phyloP scores from a whole-genome alignment of 257 asterid genomes.

The Osmanthus fragrans region DNA sequence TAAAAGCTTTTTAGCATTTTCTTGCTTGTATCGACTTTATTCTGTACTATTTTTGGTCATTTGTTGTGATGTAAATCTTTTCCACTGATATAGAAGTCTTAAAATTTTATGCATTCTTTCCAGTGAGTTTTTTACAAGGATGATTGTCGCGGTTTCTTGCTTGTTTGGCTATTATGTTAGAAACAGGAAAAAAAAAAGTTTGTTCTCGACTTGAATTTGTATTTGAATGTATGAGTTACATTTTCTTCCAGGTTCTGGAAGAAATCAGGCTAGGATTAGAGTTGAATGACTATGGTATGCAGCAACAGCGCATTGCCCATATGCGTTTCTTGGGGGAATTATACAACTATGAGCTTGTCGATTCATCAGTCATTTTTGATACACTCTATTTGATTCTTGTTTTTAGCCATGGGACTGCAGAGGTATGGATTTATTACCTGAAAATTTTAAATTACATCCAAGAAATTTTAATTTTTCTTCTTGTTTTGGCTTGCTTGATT shows the following conservation, averaged over 20 bases:
- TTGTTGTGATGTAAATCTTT: not conserved
- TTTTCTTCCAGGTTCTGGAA: slow-evolving; percentile 73
- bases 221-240: slow-evolving; percentile 21
- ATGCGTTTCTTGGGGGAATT: slow-evolving; percentile 97
- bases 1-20: not conserved
- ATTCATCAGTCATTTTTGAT: slow-evolving; percentile 92
- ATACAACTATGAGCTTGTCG: slow-evolving; percentile 94
- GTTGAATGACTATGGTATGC: slow-evolving; percentile 91
- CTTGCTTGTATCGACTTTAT: not conserved
- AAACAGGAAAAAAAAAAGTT: not conserved
- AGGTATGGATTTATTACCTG: slow-evolving; percentile 50
- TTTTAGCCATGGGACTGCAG: slow-evolving; percentile 88
- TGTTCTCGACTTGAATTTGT: slow-evolving; percentile 16
- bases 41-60: not conserved
- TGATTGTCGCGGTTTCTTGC: not conserved
- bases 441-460: not conserved
- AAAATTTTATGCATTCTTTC: no score
- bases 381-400: slow-evolving; percentile 74
- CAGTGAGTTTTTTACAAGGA: no score
- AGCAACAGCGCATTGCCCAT: slow-evolving; percentile 85
- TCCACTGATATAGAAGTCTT: not conserved
- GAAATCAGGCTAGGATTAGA: slow-evolving; percentile 87
- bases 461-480: not conserved
- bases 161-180: slow-evolving; percentile 13
- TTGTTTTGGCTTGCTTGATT: slow-evolving; percentile 10